Evolutionary conservation across 176 grass and related monocot genomes (phyloP).

Genomic region (Puya raimondii): DNA sequence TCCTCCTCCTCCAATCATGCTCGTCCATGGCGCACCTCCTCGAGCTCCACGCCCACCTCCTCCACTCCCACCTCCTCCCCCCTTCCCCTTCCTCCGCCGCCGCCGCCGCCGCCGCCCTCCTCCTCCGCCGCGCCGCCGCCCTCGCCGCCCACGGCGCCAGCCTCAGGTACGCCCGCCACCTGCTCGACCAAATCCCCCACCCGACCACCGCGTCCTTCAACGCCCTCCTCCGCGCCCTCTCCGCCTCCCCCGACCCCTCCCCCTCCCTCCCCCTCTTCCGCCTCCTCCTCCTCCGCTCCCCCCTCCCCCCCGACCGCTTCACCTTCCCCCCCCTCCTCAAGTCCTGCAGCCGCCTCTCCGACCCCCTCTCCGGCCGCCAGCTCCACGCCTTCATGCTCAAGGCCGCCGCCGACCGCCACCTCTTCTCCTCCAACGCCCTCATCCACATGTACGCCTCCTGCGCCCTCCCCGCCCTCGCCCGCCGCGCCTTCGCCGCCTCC

Average conservation of each 20-base stretch:
- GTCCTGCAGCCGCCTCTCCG: constrained; percentile 5
- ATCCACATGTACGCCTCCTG: constrained; percentile 21
- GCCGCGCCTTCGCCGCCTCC: neutral
- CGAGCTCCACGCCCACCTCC: constrained; percentile 21
- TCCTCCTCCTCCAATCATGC: constrained; percentile 8
- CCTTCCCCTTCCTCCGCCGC: neutral
- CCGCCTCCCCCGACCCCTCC: neutral
- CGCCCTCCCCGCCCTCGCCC: neutral
- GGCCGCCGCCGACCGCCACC: neutral
- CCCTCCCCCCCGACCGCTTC: neutral
- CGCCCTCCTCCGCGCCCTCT: constrained; percentile 8
- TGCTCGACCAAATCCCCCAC: constrained; percentile 9
- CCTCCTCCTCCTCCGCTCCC: neutral
- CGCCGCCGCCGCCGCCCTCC: neutral
- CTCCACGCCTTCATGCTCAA: constrained; percentile 15
- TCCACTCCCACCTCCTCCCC: constrained; percentile 1
- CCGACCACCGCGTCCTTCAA: constrained; percentile 3
- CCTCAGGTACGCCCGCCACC: neutral
- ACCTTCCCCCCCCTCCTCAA: constrained; percentile 21
- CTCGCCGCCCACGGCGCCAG: neutral
- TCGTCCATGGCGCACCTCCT: neutral
- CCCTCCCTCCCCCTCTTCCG: neutral
- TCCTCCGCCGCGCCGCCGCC: neutral
- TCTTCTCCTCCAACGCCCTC: constrained; percentile 5
- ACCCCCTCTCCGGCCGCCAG: neutral